Conservation (phyloP, 2,329 filamentous ascomycete species). For the Cercospora berteroae region DNA sequence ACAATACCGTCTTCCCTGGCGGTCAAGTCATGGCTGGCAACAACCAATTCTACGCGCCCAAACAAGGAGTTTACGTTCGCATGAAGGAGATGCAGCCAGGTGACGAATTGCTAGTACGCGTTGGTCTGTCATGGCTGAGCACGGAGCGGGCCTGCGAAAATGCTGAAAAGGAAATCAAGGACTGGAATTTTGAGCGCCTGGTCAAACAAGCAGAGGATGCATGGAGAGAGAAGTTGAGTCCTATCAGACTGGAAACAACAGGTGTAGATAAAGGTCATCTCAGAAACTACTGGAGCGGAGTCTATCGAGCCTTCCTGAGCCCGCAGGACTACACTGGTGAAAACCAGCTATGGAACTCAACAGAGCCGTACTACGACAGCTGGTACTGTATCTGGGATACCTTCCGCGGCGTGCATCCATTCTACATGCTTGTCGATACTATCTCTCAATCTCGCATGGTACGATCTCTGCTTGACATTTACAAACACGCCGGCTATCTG, state of each 20-base stretch:
- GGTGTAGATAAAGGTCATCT: slow-evolving; percentile 39
- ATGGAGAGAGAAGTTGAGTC: slow-evolving; percentile 42
- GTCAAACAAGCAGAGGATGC: slow-evolving; percentile 41
- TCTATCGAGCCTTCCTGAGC: slow-evolving; percentile 46
- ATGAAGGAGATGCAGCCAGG: slow-evolving; percentile 37
- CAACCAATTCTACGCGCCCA: slow-evolving; percentile 33
- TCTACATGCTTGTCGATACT: slow-evolving; percentile 68
- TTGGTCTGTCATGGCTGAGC: slow-evolving; percentile 68
- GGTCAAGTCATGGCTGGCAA: slow-evolving; percentile 35
- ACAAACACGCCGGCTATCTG: slow-evolving; percentile 66
- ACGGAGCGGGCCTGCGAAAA: slow-evolving; percentile 63
- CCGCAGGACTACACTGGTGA: slow-evolving; percentile 49
- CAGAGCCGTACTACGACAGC: slow-evolving; percentile 46
- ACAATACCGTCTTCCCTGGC: slow-evolving; percentile 48
- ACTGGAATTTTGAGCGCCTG: slow-evolving; percentile 60
- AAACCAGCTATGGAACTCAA: slow-evolving; percentile 45
- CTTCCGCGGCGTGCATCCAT: slow-evolving; percentile 55
- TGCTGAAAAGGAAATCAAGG: slow-evolving; percentile 64
- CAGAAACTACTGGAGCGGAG: slow-evolving; percentile 44
- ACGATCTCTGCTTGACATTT: slow-evolving; percentile 67
- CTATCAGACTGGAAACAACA: slow-evolving; percentile 38
- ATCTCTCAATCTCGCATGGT: slow-evolving; percentile 63
- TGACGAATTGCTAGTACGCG: slow-evolving; percentile 58
- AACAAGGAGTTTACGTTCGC: slow-evolving; percentile 33
- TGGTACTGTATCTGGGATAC: slow-evolving; percentile 58